Evolutionary conservation across 2,329 filamentous ascomycete genomes (phyloP), one percentile per base, ranked within the genome.

Genomic region (Cadophora sp.): DNA sequence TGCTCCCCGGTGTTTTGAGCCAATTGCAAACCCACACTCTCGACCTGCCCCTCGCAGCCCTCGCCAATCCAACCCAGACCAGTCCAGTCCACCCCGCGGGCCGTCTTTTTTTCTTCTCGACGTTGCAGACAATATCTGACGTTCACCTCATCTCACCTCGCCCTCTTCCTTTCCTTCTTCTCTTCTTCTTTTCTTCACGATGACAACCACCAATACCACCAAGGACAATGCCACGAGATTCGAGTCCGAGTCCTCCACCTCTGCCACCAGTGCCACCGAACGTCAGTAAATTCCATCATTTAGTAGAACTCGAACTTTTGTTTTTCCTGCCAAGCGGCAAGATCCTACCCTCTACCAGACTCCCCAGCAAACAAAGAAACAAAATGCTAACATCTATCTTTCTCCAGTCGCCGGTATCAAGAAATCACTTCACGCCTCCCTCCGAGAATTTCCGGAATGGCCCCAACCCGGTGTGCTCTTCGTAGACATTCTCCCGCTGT

Each of bases 401-500:
- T 39, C 30, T 63, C 4, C 72, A 63, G 61, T 78, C 76, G 71
- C 76, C 76, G 67, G 76, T 75, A 84, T 84, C 85, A 87, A 89
- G 86, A 82, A 89, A 85, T 91, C 79, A 81, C 85, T 94, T 84
- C 85, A 89, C 78, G 81, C 82, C 73, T 87, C 91, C 68, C 87
- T 98, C 74, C 92, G 92, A 80, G 90, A 94, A 80, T 97, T 93
- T 83, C 88, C 89, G 76, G 93, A 98, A 84, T 98, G 97, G 83
- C 95, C 95, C 67, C 90, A 91, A 72, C 89, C 91, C 55, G 95
- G 96, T 79, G 95, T 99, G 78, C 86, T 97, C 76, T 99, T 99
- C 81, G 93, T 97, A 83, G 96, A 99, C 79, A 98, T 99, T 81
- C 90, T 99, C 80, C 96, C 96, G 69, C 90, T 98, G 78, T 98